Evolutionary conservation across 2,329 filamentous ascomycete species (phyloP).

Genomic region (Sarocladium kiliense): DNA sequence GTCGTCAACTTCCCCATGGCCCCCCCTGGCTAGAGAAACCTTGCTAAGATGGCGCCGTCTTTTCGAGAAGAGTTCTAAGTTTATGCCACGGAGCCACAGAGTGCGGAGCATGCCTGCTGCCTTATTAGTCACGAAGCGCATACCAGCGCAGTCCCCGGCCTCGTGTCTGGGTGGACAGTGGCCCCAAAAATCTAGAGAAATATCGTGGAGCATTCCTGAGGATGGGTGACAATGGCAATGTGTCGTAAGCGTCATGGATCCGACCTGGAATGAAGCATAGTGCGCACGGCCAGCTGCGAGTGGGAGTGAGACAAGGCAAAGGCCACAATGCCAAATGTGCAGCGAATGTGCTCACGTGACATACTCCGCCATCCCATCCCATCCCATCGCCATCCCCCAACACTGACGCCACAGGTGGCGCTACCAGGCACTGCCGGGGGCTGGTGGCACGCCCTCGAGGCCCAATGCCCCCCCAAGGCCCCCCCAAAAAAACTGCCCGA

Average conservation of each 20-base stretch:
- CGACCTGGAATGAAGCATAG: not conserved
- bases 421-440: not conserved
- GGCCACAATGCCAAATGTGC: no score
- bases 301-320: not conserved
- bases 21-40: not conserved
- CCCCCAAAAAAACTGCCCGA: constrained; percentile 8
- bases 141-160: no score
- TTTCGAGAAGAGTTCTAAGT: not conserved
- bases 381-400: not conserved
- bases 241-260: not conserved
- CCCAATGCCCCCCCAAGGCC: not conserved
- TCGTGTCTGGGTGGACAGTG: not conserved
- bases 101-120: not conserved
- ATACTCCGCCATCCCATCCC: no score
- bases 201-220: not conserved
- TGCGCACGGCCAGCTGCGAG: not conserved
- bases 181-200: not conserved
- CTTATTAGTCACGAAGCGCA: no score
- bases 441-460: not conserved
- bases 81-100: not conserved
- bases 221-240: not conserved
- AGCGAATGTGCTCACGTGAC: not conserved
- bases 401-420: not conserved
- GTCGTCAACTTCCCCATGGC: not conserved
- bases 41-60: not conserved